Base-by-base conservation (phyloP, 2,329 filamentous ascomycete genomes). In the Aspergillus pseudoviridinutans region DNA sequence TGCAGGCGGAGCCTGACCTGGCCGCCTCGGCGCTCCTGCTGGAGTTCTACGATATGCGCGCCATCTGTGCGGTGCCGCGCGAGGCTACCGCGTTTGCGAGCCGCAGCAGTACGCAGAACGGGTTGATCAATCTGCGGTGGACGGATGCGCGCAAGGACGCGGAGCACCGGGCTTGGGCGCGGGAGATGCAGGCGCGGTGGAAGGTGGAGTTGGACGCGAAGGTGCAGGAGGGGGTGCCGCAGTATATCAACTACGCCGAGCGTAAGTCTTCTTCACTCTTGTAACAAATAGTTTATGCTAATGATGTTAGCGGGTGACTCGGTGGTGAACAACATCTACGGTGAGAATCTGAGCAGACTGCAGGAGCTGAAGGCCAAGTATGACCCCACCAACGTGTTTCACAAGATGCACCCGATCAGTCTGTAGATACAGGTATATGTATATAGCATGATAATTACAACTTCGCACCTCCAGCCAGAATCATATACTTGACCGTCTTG, bases 381-480 rank as follows among this genome's bases (percentile, higher is more conserved):
- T 57, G 79, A 81, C 61, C 78, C 79, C 2, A 69, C 57, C 4
- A 80, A 78, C 60, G 63, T 80, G 20, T 82, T 81, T 62, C 71
- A 77, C 49, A 80, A 79, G 60, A 72, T 76, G 67, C 74, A 76
- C 38, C 67, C 74, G 0, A 71, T 76, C 20, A 22, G 20, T 29
- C 5, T 51, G 38, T 22, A 27, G 12, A 4, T 7, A 7, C 9
- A 9, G 2, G 28, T 29, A 10, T n/a, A 4, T 20, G n/a, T 44
- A 44, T 4, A 22, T n/a, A 20, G 41, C 9, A 44, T 44, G n/a
- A 41, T 2, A 42, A 42, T 10, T 46, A 46, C 10, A 46, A 17
- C 41, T 44, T 44, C 1, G 8, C n/a, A 8, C 17, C 41, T 17
- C 4, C 25, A 10, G 2, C 28, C 32, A 35, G 12, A 25, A 47